Percentiles rank a stretch among this genome's conserved stretches.
Evolutionary conservation across 2,329 filamentous ascomycete genomes (phyloP).

Genomic region (Phaeoacremonium minimum): DNA sequence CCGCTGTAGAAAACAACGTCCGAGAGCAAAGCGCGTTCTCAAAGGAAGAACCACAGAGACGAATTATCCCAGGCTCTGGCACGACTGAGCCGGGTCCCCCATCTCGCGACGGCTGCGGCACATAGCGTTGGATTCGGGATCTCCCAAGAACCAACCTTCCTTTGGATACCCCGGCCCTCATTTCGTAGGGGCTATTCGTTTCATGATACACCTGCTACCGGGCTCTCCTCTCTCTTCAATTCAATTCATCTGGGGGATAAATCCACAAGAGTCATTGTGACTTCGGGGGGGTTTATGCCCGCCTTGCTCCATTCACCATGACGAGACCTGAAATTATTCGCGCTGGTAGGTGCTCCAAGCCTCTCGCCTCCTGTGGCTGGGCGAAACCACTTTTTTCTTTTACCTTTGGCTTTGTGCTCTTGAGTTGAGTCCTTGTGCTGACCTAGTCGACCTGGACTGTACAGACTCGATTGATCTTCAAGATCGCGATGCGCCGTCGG

Average conservation of each 20-base stretch:
- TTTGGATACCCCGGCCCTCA: not conserved
- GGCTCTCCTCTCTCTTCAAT: not conserved
- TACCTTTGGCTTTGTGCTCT: no score
- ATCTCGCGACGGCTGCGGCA: no score
- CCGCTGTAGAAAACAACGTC: not conserved
- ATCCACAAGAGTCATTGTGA: not conserved
- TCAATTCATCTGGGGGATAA: constrained; percentile 1
- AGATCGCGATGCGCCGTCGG: constrained; percentile 75
- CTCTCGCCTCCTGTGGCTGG: constrained; percentile 2
- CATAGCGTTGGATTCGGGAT: no score
- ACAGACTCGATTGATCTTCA: constrained; percentile 94
- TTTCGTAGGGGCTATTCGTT: not conserved
- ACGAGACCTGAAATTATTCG: constrained; percentile 57
- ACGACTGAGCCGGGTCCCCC: no score
- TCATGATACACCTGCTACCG: not conserved
- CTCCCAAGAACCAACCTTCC: not conserved
- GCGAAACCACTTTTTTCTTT: not conserved
- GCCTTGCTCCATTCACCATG: constrained; percentile 37
- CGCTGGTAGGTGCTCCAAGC: constrained; percentile 43
- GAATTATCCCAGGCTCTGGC: no score
- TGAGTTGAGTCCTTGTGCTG: no score
- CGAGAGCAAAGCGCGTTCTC: not conserved
- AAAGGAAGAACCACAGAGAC: not conserved
- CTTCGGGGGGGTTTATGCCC: not conserved
- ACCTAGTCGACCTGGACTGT: no score